Evolutionary conservation across 2,329 filamentous ascomycete species (phyloP), one percentile per base, ranked within the genome.

Genomic region (Sphaceloma murrayae): DNA sequence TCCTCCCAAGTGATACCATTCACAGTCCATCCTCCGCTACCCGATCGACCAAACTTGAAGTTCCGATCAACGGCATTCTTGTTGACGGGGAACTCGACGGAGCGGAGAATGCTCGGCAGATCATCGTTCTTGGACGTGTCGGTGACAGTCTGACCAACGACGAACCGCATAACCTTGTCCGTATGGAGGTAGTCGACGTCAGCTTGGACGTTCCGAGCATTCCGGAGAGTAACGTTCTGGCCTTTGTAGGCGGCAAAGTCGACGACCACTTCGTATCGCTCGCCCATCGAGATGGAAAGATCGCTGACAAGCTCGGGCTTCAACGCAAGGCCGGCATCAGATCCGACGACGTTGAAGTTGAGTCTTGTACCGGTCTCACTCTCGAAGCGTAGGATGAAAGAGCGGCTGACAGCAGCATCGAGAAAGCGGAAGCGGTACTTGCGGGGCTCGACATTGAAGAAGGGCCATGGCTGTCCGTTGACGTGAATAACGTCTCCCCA

Each of bases 381-480:
- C 13, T 53, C 62, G 32, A 74, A 66, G 52, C 68, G 73, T 6
- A 77, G 57, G 11, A 64, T 58, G 46, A 71, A 76, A 11, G 65
- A 64, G 34, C 69, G 57, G 18, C 63, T 68, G 40, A 73, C 53
- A n/a, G 68, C 63, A 8, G 67, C 66, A 55, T 77, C 67, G 18
- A 75, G 64, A 45, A 77, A 54, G 2, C 74, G 62, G 51, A 78
- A 68, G 14, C 74, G 70, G 56, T 78, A 78, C 55, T 77, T 78
- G 54, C 74, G 67, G 5, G 72, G 73, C 56, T 78, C 70, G 3
- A 77, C 74, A n/a, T 67, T 64, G 7, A 75, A 51, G 49, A 65
- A 77, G 2, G 75, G 75, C 74, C 74, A 78, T 2, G 74, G 74
- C 49, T 73, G 68, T 2, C 70, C 70, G 51, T 78, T 77, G 45